Conservation (phyloP, 192 early-diverging fungal genomes). For the Backusella macrospora region DNA sequence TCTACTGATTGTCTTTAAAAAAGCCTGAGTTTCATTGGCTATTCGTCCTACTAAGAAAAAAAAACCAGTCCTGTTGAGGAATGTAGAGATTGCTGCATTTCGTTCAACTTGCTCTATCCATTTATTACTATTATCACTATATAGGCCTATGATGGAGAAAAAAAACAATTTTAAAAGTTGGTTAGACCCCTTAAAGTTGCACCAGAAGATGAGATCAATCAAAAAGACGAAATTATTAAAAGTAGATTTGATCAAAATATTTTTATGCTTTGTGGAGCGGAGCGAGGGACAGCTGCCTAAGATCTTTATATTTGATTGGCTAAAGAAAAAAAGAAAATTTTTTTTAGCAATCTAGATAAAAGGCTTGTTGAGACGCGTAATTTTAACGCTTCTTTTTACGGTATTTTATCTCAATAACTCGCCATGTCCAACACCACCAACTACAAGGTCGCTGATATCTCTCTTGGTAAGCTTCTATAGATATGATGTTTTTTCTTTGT, state of each 20-base stretch:
- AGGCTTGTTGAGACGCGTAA: not conserved
- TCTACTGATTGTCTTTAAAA: conserved; percentile 5
- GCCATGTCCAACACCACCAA: conserved; percentile 3
- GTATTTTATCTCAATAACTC: conserved; percentile 3
- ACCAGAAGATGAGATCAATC: conserved; percentile 7
- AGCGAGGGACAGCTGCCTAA: conserved; percentile 8
- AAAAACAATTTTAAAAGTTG: not conserved
- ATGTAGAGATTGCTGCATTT: not conserved
- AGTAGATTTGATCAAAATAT: conserved; percentile 11
- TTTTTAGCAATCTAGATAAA: conserved; percentile 18
- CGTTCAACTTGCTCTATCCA: not conserved
- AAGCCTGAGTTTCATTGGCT: conserved; percentile 8
- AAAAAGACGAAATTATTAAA: conserved; percentile 3
- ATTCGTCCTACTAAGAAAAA: conserved; percentile 8
- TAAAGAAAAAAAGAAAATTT: conserved; percentile 15
- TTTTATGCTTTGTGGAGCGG: conserved; percentile 12
- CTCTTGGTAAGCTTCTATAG: conserved; percentile 82
- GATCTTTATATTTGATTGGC: conserved; percentile 10
- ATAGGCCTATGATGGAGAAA: not conserved
- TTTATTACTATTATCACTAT: not conserved
- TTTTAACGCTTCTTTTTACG: conserved; percentile 18
- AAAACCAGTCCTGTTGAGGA: conserved; percentile 11
- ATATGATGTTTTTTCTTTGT: conserved; percentile 67
- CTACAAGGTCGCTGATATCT: conserved; percentile 83
- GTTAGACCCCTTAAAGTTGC: not conserved